Evolutionary conservation across 179 eudicot species (phyloP).

Genomic region (Spergularia azorica): DNA sequence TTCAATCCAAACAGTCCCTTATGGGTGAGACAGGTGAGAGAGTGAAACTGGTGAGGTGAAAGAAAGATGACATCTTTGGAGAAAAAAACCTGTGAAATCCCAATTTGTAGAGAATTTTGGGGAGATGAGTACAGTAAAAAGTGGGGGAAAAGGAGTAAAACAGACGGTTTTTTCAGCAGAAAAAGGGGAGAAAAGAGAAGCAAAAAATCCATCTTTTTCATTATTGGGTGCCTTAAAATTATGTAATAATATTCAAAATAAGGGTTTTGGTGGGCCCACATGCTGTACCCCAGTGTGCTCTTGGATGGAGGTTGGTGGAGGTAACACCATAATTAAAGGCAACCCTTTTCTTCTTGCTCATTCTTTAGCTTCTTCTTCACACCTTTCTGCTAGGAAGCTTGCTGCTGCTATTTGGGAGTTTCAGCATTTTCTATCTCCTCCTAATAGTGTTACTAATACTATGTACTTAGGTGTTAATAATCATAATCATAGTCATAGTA

Average conservation of each 20-base stretch:
- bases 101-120: conserved; percentile 4
- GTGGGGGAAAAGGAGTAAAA: background rate
- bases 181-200: conserved; percentile 17
- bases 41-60: conserved; percentile 14
- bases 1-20: conserved; percentile 6
- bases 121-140: conserved; percentile 27
- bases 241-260: conserved; percentile 7
- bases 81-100: background rate
- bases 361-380: conserved; percentile 22
- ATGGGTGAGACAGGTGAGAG: conserved; percentile 15
- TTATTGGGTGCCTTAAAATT: conserved; percentile 5
- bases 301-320: conserved; percentile 44
- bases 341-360: conserved; percentile 3
- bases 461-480: conserved; percentile 60
- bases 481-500: background rate
- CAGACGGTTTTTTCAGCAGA: conserved; percentile 6
- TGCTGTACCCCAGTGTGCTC: conserved; percentile 52
- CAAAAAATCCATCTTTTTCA: conserved; percentile 12
- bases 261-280: conserved; percentile 25
- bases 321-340: conserved; percentile 36
- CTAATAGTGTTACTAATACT: background rate
- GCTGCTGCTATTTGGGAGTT: conserved; percentile 73
- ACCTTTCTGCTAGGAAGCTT: conserved; percentile 63
- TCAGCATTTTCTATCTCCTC: conserved; percentile 28
- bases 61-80: conserved; percentile 32